These are phyloP conservation scores for Pythium plurisporium DNA, from an alignment of 352 stramenopile genomes.

Conservation along the genomic window DNA sequence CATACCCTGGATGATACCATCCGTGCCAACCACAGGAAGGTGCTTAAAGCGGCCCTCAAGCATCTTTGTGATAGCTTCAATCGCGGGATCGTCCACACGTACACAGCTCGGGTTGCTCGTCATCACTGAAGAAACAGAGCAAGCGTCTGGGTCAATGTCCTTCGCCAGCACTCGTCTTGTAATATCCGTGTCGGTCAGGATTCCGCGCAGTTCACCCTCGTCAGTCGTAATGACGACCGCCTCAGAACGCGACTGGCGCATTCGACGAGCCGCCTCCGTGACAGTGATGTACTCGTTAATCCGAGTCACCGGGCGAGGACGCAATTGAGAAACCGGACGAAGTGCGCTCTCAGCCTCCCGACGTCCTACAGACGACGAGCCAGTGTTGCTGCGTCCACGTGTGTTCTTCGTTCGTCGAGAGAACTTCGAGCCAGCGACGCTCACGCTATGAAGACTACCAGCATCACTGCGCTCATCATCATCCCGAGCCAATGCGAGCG, in stretches of 20 bases:
- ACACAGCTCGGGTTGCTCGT: conserved; percentile 79
- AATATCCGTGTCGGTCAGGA: conserved; percentile 86
- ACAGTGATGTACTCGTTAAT: conserved; percentile 88
- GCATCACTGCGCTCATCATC: conserved; percentile 69
- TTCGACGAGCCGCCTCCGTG: conserved; percentile 70
- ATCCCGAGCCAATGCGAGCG: conserved; percentile 65
- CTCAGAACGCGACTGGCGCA: conserved; percentile 79
- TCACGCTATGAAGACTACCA: conserved; percentile 47
- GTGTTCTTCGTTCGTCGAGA: conserved; percentile 23
- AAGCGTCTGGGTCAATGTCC: conserved; percentile 77
- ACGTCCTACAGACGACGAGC: conserved; percentile 42
- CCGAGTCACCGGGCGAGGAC: conserved; percentile 70
- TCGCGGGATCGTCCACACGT: conserved; percentile 72
- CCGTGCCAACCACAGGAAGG: conserved; percentile 67
- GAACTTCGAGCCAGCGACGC: conserved; percentile 48
- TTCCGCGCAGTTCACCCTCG: conserved; percentile 74
- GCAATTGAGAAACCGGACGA: conserved; percentile 74
- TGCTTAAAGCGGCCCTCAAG: conserved; percentile 86
- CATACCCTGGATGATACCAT: conserved; percentile 77
- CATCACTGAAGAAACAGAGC: conserved; percentile 79
- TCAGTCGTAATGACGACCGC: conserved; percentile 85
- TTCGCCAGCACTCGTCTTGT: conserved; percentile 76
- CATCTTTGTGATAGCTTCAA: conserved; percentile 88
- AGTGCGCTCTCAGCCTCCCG: conserved; percentile 59
- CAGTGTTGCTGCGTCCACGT: conserved; percentile 36